These are phyloP conservation scores for Stevia rebaudiana DNA, from an alignment of 140 eudicot species.

Conservation along the genomic window DNA sequence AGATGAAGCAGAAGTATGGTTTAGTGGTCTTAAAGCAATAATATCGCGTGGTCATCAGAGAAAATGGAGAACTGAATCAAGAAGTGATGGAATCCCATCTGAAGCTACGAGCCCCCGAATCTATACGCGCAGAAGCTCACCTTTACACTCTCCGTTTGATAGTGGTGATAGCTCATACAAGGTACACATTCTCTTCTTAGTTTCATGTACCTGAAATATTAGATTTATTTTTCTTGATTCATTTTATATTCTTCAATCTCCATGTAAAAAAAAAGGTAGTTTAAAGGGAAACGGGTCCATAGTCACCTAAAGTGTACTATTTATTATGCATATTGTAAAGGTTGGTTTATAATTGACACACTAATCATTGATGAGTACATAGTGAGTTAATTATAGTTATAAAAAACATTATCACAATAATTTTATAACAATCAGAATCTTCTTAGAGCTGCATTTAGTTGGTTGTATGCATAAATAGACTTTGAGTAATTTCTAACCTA, in stretches of 20 bases:
- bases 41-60: conserved; percentile 82
- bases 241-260: neutral
- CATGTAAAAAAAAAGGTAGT: neutral
- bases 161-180: conserved; percentile 72
- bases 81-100: conserved; percentile 92
- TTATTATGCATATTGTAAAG: neutral
- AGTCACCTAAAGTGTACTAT: neutral
- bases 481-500: neutral
- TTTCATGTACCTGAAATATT: neutral
- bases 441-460: neutral
- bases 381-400: neutral
- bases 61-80: conserved; percentile 90
- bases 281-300: neutral
- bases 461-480: neutral
- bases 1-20: conserved; percentile 99
- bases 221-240: neutral
- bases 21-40: conserved; percentile 94
- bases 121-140: conserved; percentile 85
- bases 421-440: neutral
- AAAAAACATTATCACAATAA: neutral
- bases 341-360: neutral
- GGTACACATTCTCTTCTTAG: conserved; percentile 33
- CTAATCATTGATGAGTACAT: neutral
- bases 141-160: conserved; percentile 75
- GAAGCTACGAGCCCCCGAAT: conserved; percentile 91